phyloP scores from a whole-genome alignment of 2,329 filamentous ascomycete species.

The Colletotrichum shisoi region DNA sequence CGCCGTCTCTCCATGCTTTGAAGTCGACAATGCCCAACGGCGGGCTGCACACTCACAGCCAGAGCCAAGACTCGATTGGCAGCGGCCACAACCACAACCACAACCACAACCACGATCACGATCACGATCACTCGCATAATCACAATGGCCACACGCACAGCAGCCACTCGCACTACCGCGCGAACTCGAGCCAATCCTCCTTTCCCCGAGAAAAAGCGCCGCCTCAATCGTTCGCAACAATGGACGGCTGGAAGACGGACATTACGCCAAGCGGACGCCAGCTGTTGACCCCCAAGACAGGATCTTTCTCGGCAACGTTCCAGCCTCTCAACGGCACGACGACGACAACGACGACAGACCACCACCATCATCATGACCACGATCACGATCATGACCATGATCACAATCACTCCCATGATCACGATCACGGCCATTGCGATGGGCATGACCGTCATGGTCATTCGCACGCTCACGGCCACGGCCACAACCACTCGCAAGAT shows the following conservation, averaged over 20 bases:
- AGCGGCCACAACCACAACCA: conserved; percentile 47
- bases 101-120: conserved; percentile 45
- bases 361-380: conserved; percentile 44
- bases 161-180: conserved; percentile 43
- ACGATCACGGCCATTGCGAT: conserved; percentile 44
- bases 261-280: conserved; percentile 53
- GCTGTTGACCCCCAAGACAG: conserved; percentile 48
- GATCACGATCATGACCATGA: conserved; percentile 39
- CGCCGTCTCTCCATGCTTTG: conserved; percentile 53
- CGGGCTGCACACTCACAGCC: conserved; percentile 44
- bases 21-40: conserved; percentile 45
- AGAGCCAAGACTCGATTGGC: conserved; percentile 41
- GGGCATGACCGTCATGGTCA: conserved; percentile 46
- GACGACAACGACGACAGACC: conserved; percentile 25
- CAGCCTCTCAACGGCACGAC: conserved; percentile 31
- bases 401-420: conserved; percentile 42
- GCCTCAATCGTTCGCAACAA: conserved; percentile 48
- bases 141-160: conserved; percentile 44
- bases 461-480: conserved; percentile 40
- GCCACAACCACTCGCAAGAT: conserved; percentile 45
- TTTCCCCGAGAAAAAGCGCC: conserved; percentile 46
- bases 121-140: conserved; percentile 42
- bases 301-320: conserved; percentile 35
- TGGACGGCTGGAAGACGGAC: conserved; percentile 54
- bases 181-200: conserved; percentile 30